phyloP scores from a whole-genome alignment of 768 basidiomycete genomes.

The Solioccasus polychromus region DNA sequence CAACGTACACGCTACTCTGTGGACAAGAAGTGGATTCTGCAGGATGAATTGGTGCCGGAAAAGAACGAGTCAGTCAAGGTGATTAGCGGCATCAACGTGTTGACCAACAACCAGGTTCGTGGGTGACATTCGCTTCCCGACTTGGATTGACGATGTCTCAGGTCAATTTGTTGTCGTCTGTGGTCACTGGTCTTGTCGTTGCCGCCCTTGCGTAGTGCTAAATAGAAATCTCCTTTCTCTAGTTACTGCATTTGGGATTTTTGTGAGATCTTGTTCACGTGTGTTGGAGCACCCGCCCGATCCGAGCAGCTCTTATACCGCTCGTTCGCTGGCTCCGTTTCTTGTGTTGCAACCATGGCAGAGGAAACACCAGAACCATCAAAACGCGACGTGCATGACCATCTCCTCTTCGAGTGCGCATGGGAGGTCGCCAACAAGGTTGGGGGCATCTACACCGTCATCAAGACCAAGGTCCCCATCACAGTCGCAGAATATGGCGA shows the following conservation, averaged over 20 bases:
- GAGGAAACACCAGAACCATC: slow-evolving; percentile 19
- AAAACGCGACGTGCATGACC: slow-evolving; percentile 72
- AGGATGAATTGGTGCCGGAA: slow-evolving; percentile 43
- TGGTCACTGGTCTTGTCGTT: slow-evolving; percentile 35
- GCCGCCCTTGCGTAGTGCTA: slow-evolving; percentile 32
- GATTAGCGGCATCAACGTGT: slow-evolving; percentile 60
- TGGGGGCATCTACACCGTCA: slow-evolving; percentile 99
- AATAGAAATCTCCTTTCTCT: slow-evolving; percentile 5
- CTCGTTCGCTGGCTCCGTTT: not conserved
- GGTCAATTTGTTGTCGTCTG: slow-evolving; percentile 46
- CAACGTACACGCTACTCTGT: slow-evolving; percentile 76
- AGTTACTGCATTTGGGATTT: slow-evolving; percentile 23
- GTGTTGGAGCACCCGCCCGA: slow-evolving; percentile 1
- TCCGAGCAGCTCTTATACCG: not conserved
- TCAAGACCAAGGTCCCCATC: slow-evolving; percentile 99
- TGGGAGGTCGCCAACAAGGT: slow-evolving; percentile 99
- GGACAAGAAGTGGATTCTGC: slow-evolving; percentile 58
- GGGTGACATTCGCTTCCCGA: not conserved
- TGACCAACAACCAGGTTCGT: slow-evolving; percentile 82
- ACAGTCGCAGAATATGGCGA: slow-evolving; percentile 95
- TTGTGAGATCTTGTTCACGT: slow-evolving; percentile 20
- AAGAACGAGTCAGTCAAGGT: slow-evolving; percentile 49
- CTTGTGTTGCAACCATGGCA: slow-evolving; percentile 14
- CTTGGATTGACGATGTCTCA: slow-evolving; percentile 14
- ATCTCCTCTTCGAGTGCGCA: slow-evolving; percentile 89